Base-by-base conservation (phyloP, 306 rosid species). In the Neltuma alba region DNA sequence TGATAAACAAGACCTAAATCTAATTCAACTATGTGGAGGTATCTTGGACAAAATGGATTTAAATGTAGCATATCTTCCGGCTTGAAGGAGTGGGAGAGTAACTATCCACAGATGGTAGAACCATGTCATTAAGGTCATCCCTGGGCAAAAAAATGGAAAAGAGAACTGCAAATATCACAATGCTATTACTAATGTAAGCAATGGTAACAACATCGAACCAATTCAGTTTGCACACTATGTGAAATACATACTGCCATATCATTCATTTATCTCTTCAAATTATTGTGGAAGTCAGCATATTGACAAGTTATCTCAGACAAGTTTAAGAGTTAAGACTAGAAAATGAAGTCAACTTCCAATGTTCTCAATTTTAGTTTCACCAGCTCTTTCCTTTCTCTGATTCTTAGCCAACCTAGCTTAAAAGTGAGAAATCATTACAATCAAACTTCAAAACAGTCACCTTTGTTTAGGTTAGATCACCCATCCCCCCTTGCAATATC, bases 191-290 rank as follows among this genome's bases (percentile, higher is more conserved):
- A 76, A 69, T 45, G 67, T 20, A 76, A n/a, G 15, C 70, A 47
- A 64, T 67, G 34, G 20, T 36, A 69, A 70, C 52, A 83, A n/a
- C 73, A 67, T 57, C 18, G 7, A 20, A 57, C 16, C 63, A 28
- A n/a, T 4, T 9, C 15, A 23, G 33, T 16, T 83, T 40, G 70
- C 52, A 75, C 55, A 47, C 36, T 12, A 62, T 55, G 55, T 69
- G 47, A 28, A 75, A 44, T 50, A 66, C 31, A 75, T 14, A 52
- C 72, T 30, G 40, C 69, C 42, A 78, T 47, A 34, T 40, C 28
- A 10, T 40, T 18, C 42, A n/a, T 36, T 75, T 75, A 70, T 60
- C 63, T 52, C 38, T 62, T 70, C 23, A 40, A 63, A 70, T 31
- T 37, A 21, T 40, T 70, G 12, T 33, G 27, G 36, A 63, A 31